Evolutionary conservation across 2,329 filamentous ascomycete species (phyloP).

Genomic region (Calonectria pauciramosa): DNA sequence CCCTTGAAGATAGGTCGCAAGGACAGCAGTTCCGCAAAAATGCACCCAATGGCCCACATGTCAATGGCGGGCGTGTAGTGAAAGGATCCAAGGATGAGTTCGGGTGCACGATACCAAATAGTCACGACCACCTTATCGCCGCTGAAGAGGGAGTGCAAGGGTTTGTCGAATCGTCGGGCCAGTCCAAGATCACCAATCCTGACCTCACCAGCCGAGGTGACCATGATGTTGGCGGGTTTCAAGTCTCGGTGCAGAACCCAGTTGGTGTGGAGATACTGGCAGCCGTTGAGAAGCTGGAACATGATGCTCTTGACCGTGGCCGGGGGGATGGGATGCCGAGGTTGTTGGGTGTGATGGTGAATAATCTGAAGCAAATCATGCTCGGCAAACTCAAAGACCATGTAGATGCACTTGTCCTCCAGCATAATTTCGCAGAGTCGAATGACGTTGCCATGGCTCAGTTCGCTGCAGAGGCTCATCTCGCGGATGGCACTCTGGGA

Average conservation of each 20-base stretch:
- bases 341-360: slow-evolving; percentile 93
- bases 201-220: slow-evolving; percentile 89
- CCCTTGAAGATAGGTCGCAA: slow-evolving; percentile 97
- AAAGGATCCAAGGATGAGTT: slow-evolving; percentile 90
- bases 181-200: slow-evolving; percentile 96
- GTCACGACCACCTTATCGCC: slow-evolving; percentile 99
- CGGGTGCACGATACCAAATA: slow-evolving; percentile 98
- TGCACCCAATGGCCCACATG: slow-evolving; percentile 97
- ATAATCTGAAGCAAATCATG: slow-evolving; percentile 98
- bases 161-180: slow-evolving; percentile 93
- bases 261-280: slow-evolving; percentile 94
- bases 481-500: slow-evolving; percentile 97
- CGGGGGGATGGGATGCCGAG: slow-evolving; percentile 89
- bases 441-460: slow-evolving; percentile 91
- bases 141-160: slow-evolving; percentile 89
- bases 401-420: slow-evolving; percentile 99
- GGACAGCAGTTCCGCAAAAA: slow-evolving; percentile 93
- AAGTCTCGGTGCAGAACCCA: slow-evolving; percentile 98
- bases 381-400: slow-evolving; percentile 99
- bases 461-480: slow-evolving; percentile 96
- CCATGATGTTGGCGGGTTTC: slow-evolving; percentile 99
- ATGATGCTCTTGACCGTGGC: slow-evolving; percentile 93
- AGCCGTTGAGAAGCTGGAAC: slow-evolving; percentile 94
- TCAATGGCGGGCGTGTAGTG: slow-evolving; percentile 98
- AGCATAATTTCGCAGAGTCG: slow-evolving; percentile 94